Percentiles rank a stretch among this genome's conserved stretches.
Evolutionary conservation across 78 protist genomes (phyloP).

Genomic region (Dictyostelium citrinum): DNA sequence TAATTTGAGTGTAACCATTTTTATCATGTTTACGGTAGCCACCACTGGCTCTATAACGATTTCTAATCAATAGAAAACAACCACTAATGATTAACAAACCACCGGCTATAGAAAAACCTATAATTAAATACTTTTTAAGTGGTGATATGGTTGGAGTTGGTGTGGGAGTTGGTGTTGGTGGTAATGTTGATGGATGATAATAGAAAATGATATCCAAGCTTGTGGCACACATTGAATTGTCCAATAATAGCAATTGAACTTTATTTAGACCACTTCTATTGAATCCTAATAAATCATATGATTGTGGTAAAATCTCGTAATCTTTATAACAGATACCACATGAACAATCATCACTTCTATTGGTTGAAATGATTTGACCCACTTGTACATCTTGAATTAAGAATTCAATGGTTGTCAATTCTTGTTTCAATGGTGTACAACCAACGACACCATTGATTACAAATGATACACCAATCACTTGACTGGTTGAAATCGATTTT

Average conservation of each 20-base stretch:
- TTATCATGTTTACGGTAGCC: background rate
- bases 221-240: background rate
- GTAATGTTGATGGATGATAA: background rate
- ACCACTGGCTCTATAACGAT: background rate
- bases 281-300: background rate
- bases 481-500: background rate
- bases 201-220: background rate
- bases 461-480: background rate
- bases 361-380: background rate
- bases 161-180: background rate
- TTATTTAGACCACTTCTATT: background rate
- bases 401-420: background rate
- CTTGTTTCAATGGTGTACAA: background rate
- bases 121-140: conserved; percentile 4
- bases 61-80: background rate
- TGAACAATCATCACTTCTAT: background rate
- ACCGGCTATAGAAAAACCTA: conserved; percentile 4
- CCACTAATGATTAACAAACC: background rate
- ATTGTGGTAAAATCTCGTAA: background rate
- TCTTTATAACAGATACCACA: background rate
- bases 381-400: background rate
- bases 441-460: background rate
- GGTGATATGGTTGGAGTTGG: background rate
- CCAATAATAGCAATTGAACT: background rate
- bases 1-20: background rate